A percentile compares a stretch with the other conserved stretches of the same genome.
Conservation (phyloP, 78 protist species). For the Dictyostelium brefeldianum region DNA sequence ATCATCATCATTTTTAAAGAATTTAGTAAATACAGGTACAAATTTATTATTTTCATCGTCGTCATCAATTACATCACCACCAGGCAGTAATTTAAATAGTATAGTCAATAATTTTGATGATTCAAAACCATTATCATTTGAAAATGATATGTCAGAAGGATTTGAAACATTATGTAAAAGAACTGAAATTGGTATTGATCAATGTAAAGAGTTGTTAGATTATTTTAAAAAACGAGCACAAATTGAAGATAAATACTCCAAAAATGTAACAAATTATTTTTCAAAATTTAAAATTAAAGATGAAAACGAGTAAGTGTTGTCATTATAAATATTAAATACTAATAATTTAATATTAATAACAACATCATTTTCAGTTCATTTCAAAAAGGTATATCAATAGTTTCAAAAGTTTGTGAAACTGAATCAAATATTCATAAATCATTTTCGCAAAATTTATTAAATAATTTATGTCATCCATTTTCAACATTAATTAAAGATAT, state of each 20-base stretch:
- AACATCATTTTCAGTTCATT: slow-evolving; percentile 37
- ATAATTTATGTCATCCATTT: slow-evolving; percentile 68
- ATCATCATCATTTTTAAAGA: background rate
- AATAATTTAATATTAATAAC: background rate
- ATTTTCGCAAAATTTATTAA: slow-evolving; percentile 45
- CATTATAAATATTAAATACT: background rate
- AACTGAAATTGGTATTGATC: slow-evolving; percentile 63
- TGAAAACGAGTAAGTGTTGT: slow-evolving; percentile 60
- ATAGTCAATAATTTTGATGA: background rate
- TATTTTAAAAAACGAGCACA: slow-evolving; percentile 65
- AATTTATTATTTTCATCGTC: background rate
- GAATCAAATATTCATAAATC: slow-evolving; percentile 58
- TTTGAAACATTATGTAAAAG: slow-evolving; percentile 47
- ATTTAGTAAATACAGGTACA: background rate
- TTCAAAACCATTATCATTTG: background rate
- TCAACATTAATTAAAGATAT: slow-evolving; percentile 56
- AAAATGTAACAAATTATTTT: slow-evolving; percentile 22
- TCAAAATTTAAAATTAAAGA: slow-evolving; percentile 68
- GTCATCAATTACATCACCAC: slow-evolving; percentile 11
- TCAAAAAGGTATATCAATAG: slow-evolving; percentile 45
- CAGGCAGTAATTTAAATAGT: background rate
- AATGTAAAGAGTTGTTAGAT: slow-evolving; percentile 64
- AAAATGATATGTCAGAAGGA: slow-evolving; percentile 66
- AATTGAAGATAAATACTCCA: slow-evolving; percentile 56
- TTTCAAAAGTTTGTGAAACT: slow-evolving; percentile 33